Evolutionary conservation across 805 yeast genomes (phyloP).

Genomic region (Zygosaccharomyces bailii): DNA sequence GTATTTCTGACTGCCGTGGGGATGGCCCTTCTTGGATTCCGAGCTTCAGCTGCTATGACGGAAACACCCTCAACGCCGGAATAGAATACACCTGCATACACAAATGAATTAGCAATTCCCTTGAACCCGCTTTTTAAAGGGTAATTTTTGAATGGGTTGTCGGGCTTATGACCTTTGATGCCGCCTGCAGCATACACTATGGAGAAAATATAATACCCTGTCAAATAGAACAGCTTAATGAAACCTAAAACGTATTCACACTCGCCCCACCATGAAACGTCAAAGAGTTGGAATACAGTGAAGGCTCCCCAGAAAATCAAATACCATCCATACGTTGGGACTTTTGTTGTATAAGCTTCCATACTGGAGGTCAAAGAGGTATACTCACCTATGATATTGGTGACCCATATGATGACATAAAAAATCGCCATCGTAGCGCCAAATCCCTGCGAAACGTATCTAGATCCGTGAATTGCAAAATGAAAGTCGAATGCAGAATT

Average conservation of each 20-base stretch:
- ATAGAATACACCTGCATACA: slow-evolving; percentile 57
- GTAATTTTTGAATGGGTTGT: slow-evolving; percentile 33
- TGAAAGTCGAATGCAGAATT: slow-evolving; percentile 49
- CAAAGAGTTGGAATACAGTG: slow-evolving; percentile 47
- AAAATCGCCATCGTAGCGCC: slow-evolving; percentile 56
- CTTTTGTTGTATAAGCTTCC: slow-evolving; percentile 47
- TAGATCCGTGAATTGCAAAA: slow-evolving; percentile 42
- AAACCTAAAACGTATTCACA: slow-evolving; percentile 53
- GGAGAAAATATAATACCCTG: slow-evolving; percentile 50
- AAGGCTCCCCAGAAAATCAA: slow-evolving; percentile 52
- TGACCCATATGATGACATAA: slow-evolving; percentile 55
- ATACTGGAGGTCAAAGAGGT: slow-evolving; percentile 50
- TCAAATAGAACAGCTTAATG: slow-evolving; percentile 41
- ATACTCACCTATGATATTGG: slow-evolving; percentile 53
- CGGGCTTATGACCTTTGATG: slow-evolving; percentile 34
- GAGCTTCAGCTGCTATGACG: slow-evolving; percentile 58
- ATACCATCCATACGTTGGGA: slow-evolving; percentile 55
- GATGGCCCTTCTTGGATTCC: slow-evolving; percentile 54
- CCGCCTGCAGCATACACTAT: slow-evolving; percentile 47
- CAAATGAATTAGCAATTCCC: slow-evolving; percentile 55
- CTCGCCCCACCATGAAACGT: slow-evolving; percentile 56
- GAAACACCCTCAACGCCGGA: slow-evolving; percentile 58
- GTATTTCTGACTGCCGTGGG: slow-evolving; percentile 58
- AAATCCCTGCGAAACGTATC: slow-evolving; percentile 51
- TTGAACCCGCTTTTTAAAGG: slow-evolving; percentile 48